Base-by-base conservation (phyloP, 305 asterid species). In the Solanum aculeatissimum region DNA sequence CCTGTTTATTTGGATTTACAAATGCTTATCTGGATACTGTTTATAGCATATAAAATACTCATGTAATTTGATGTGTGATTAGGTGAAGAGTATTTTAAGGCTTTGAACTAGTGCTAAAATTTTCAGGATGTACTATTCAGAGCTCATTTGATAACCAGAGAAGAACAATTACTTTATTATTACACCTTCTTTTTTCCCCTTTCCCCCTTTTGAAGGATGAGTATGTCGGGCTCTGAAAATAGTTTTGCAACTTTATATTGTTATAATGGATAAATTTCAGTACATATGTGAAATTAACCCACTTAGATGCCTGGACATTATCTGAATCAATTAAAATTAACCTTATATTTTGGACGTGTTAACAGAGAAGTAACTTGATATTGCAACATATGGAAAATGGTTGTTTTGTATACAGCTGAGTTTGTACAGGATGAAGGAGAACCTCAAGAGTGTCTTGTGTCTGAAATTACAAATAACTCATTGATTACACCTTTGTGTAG, bases 351-450 rank as follows among this genome's bases (percentile, higher is more conserved):
- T 93, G 80, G 81, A 87, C 35, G 91, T 86, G 29, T 87, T 93
- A 6, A 94, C 93, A 1, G 88, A 90, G 16, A 88, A 93, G 40
- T 94, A 93, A 78, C 77, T 92, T 9, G 94, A 88, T 6, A 88
- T 95, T 15, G 97, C 98, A 0, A 87, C 86, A 7, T 94, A 95
- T 81, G 87, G 87, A 86, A 53, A 87, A 91, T 62, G 98, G 97
- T 5, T 93, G 98, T 7, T 90, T 95, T 40, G 92, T 91, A 35
- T 91, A 42, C 96, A 93, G 71, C 93, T 87, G 51, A 93, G 70
- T 93, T 91, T 7, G 83, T 47, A 4, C 88, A 87, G 21, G 93
- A 91, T 1, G 32, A 38, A 0, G 94, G 95, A 2, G 91, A 91
- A 27, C 70, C 90, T 0, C 87, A 84, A 3, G 86, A 90, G 8